Evolutionary conservation across 768 basidiomycete genomes (phyloP).

Genomic region (Boletellus emodensis): DNA sequence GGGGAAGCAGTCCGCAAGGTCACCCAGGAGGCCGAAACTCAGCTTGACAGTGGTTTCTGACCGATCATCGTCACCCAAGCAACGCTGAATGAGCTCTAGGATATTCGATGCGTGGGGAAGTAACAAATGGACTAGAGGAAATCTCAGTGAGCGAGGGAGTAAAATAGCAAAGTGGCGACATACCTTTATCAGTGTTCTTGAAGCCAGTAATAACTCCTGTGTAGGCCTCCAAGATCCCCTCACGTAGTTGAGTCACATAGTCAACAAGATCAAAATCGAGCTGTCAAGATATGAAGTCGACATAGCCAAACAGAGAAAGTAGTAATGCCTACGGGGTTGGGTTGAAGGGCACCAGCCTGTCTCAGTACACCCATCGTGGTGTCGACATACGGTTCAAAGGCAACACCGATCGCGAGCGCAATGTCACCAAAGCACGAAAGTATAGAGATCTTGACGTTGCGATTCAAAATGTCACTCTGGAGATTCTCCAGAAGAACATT

Average conservation of each 20-base stretch:
- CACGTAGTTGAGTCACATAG: conserved; percentile 84
- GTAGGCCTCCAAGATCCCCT: conserved; percentile 96
- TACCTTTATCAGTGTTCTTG: conserved; percentile 80
- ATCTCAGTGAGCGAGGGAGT: neutral
- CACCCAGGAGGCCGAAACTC: conserved; percentile 84
- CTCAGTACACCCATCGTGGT: conserved; percentile 88
- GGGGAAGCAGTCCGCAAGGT: conserved; percentile 86
- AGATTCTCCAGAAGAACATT: conserved; percentile 86
- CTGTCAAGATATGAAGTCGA: conserved; percentile 32
- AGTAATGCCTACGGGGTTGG: conserved; percentile 66
- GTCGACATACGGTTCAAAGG: conserved; percentile 85
- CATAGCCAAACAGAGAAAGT: neutral
- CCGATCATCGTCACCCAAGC: conserved; percentile 76
- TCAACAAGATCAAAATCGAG: conserved; percentile 89
- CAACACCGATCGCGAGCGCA: conserved; percentile 82
- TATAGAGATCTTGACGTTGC: conserved; percentile 96
- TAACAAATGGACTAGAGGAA: conserved; percentile 32
- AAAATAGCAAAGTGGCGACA: neutral
- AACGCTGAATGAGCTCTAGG: conserved; percentile 76
- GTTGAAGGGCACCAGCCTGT: conserved; percentile 85
- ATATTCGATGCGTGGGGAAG: conserved; percentile 69
- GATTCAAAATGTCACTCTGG: conserved; percentile 83
- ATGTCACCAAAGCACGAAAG: conserved; percentile 95
- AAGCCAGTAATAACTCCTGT: conserved; percentile 91
- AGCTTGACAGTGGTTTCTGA: conserved; percentile 73